phyloP scores from a whole-genome alignment of 495 filamentous ascomycete genomes.

The Penicillium daleae region DNA sequence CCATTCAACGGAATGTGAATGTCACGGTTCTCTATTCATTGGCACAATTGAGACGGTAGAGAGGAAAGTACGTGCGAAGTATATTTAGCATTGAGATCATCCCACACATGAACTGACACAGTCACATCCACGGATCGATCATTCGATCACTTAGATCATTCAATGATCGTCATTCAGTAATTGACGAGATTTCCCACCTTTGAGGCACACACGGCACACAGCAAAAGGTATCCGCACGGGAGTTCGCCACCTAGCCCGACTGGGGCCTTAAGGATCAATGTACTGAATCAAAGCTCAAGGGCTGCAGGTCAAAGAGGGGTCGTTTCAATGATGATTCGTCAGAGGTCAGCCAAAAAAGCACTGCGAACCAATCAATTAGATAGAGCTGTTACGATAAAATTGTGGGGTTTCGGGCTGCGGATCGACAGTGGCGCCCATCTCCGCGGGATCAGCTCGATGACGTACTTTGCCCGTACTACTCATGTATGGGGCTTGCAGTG shows the following conservation, averaged over 20 bases:
- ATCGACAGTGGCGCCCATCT: not conserved
- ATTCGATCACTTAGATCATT: not conserved
- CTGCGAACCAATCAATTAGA: conserved; percentile 1
- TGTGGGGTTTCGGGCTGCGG: not conserved
- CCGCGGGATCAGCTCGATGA: too few species aligned
- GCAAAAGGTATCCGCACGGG: conserved; percentile 3
- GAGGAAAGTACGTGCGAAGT: not conserved
- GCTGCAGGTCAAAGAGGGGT: not conserved
- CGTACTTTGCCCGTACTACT: too few species aligned
- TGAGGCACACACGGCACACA: not conserved
- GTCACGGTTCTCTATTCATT: not conserved
- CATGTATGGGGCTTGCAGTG: not conserved
- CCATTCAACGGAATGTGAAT: not conserved
- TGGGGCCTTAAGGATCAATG: not conserved
- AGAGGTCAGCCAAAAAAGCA: not conserved
- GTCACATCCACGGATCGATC: not conserved
- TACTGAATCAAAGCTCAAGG: not conserved
- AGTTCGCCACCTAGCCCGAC: not conserved
- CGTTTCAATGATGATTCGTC: not conserved
- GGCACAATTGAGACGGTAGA: not conserved
- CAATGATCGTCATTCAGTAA: not conserved
- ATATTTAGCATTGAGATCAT: conserved; percentile 1
- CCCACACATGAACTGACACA: not conserved
- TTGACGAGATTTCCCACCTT: not conserved
- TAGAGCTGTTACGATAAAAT: not conserved